phyloP scores from a whole-genome alignment of 176 grass and related monocot genomes.

The Oryza nivara region DNA sequence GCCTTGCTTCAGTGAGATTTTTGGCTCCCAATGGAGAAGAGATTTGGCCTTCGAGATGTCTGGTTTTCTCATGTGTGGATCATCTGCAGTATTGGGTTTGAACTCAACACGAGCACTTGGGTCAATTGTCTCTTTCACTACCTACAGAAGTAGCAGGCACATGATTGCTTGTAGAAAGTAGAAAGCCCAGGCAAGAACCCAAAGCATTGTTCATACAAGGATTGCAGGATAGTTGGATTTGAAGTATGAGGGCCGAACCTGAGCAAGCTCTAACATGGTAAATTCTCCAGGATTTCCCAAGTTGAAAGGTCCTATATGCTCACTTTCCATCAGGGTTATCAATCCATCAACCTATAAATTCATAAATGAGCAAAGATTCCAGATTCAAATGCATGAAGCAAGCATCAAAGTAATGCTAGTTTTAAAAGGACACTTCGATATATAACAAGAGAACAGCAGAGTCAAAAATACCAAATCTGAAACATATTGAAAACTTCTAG shows the following conservation, averaged over 20 bases:
- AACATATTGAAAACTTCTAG: slow-evolving; percentile 94
- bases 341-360: slow-evolving; percentile 81
- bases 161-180: slow-evolving; percentile 21
- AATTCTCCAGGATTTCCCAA: slow-evolving; percentile 97
- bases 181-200: neutral
- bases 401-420: neutral
- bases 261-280: slow-evolving; percentile 93
- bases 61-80: slow-evolving; percentile 98
- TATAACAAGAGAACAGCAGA: neutral
- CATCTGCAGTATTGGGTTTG: slow-evolving; percentile 85
- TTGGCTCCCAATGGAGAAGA: slow-evolving; percentile 90
- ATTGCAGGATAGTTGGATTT: neutral
- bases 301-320: slow-evolving; percentile 91
- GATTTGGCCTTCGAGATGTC: slow-evolving; percentile 84
- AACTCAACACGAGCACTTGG: slow-evolving; percentile 77
- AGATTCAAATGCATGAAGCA: neutral
- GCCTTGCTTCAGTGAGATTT: slow-evolving; percentile 78
- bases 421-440: slow-evolving; percentile 18
- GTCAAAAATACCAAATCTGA: slow-evolving; percentile 81
- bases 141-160: slow-evolving; percentile 44
- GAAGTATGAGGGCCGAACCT: slow-evolving; percentile 51
- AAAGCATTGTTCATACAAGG: neutral
- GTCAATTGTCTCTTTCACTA: slow-evolving; percentile 90
- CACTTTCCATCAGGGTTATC: slow-evolving; percentile 83
- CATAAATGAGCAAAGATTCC: slow-evolving; percentile 2